phyloP scores from a whole-genome alignment of 73 alveolate species.

The Tetrahymena borealis region DNA sequence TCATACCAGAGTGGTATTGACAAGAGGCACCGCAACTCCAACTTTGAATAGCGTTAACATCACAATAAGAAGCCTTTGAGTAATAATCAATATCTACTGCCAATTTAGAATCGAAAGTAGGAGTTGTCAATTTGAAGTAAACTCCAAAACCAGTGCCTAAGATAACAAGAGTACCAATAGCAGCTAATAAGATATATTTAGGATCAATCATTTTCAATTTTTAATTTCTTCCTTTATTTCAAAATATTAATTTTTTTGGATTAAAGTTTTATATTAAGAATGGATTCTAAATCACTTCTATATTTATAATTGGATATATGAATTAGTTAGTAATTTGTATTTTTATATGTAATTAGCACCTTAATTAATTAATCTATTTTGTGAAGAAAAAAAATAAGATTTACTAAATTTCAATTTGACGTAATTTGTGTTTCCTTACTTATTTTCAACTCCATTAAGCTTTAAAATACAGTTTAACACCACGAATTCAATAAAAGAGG shows the following conservation, averaged over 20 bases:
- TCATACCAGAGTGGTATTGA: slow-evolving; percentile 4
- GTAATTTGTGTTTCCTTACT: too few species aligned
- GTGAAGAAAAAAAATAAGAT: too few species aligned
- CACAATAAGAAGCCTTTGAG: background rate
- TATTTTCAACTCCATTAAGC: too few species aligned
- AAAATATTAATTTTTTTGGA: background rate
- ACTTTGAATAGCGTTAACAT: background rate
- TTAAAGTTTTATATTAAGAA: background rate
- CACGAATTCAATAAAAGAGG: too few species aligned
- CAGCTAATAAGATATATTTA: background rate
- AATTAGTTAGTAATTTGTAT: too few species aligned
- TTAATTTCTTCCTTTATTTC: background rate
- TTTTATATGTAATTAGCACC: too few species aligned
- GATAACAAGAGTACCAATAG: background rate
- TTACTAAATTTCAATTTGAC: too few species aligned
- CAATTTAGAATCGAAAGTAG: background rate
- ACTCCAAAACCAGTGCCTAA: background rate
- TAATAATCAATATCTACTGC: background rate
- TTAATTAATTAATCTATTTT: too few species aligned
- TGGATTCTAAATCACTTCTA: too few species aligned
- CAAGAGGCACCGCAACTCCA: background rate
- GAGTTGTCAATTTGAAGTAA: background rate
- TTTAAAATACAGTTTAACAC: too few species aligned
- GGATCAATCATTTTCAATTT: background rate
- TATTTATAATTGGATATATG: too few species aligned